Evolutionary conservation across 129 eudicot species (phyloP), one percentile per base, ranked within the genome.

Genomic region (Flaveria trinervia): DNA sequence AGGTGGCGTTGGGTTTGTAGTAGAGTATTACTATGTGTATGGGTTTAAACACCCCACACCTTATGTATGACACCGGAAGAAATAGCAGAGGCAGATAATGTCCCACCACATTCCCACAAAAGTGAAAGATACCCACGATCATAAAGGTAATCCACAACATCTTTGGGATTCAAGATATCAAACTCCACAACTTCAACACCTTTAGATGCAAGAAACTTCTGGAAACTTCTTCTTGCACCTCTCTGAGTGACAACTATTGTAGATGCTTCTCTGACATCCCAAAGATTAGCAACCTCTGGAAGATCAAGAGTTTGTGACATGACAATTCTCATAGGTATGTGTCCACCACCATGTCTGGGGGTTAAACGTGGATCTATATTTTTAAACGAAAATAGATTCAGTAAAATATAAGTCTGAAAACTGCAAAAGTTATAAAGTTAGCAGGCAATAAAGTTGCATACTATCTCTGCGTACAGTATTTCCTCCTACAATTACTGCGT

Each of bases 81-180:
- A 79, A 94, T 86, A 70, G 97, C 96, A 16, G 97, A 82, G 51
- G 99, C 97, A 80, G 99, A 89, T 76, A 94, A 77, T 16, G 96
- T 82, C 80, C 99, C 99, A 57, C 99, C 99, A 78, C 99, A 94
- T 70, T 94, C 99, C 99, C 99, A 94, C 80, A 94, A 79, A 45
- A 94, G 74, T 1, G 99, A 94, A 71, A 94, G 97, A 78, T 90
- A 89, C 22, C 97, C 99, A 82, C 99, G 93, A 71, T 91, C 97
- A 78, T 91, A 83, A 75, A 94, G 86, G 83, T 91, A 94, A 30
- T 86, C 92, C 80, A 85, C 88, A 52, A 94, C 90, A 77, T 89
- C 96, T 69, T 80, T 83, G 45, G 96, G 96, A 61, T 94, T 89
- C 54, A 94, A 76, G 30, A 94, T 88, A 46, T 94, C 97, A 75